Conservation (phyloP, 2,329 filamentous ascomycete genomes). For the Xylaria hypoxylon region DNA sequence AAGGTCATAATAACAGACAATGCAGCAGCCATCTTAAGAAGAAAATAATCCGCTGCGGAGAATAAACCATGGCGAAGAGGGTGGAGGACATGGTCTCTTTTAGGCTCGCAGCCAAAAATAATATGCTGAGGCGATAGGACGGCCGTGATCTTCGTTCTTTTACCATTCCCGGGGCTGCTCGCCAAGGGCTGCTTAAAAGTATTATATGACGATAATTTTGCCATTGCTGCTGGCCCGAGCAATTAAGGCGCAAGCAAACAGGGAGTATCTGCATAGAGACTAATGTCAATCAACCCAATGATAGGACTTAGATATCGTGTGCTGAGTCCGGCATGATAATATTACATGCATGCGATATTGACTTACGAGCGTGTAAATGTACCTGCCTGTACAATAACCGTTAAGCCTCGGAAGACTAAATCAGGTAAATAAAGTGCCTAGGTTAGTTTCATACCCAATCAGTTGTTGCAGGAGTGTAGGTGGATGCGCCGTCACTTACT, state of each 20-base stretch:
- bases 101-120: constrained; percentile 1
- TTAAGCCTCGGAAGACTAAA: not conserved
- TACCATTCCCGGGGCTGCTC: constrained; percentile 3
- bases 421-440: constrained; percentile 5
- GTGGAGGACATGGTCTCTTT: constrained; percentile 18
- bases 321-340: constrained; percentile 3
- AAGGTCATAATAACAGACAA: constrained; percentile 40
- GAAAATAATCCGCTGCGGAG: constrained; percentile 29
- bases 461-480: not conserved
- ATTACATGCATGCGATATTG: constrained; percentile 24
- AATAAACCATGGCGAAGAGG: constrained; percentile 15
- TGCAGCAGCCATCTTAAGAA: constrained; percentile 39
- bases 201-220: constrained; percentile 22
- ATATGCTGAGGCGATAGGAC: constrained; percentile 12
- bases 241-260: constrained; percentile 12
- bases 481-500: constrained; percentile 22
- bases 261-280: constrained; percentile 7
- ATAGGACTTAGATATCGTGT: not conserved
- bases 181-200: constrained; percentile 14
- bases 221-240: constrained; percentile 16
- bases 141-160: not conserved
- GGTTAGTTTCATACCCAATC: not conserved
- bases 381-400: constrained; percentile 1
- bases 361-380: constrained; percentile 22
- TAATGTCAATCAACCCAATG: constrained; percentile 14